Percentiles rank a stretch among this genome's conserved stretches.
phyloP scores from a whole-genome alignment of 163 green algal species.

The Chlamydomonas reinhardtii region DNA sequence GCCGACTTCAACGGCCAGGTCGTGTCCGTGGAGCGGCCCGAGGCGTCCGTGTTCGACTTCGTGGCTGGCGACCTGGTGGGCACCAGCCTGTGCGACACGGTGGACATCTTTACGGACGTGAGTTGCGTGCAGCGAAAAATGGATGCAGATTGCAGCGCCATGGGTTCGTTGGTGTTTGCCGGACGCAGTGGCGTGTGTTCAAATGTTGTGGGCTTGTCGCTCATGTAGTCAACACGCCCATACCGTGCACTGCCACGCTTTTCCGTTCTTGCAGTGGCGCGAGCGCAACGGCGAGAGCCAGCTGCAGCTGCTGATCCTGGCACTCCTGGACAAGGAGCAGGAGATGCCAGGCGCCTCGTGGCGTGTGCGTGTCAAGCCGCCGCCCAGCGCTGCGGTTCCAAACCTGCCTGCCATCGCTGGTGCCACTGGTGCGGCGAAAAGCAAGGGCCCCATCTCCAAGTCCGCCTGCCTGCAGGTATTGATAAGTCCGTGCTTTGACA shows the following conservation, averaged over 20 bases:
- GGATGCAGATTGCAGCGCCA: no score
- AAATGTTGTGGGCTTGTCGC: no score
- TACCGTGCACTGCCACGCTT: no score
- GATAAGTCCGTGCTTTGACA: no score
- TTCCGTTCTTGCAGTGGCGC: constrained; percentile 10
- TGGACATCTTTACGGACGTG: constrained; percentile 37
- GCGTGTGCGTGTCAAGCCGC: constrained; percentile 11
- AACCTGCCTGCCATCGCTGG: not conserved
- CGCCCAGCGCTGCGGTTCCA: no score
- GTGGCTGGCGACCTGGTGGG: not conserved
- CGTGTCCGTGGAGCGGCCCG: not conserved
- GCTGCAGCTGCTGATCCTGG: constrained; percentile 54
- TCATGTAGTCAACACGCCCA: no score
- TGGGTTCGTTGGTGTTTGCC: no score
- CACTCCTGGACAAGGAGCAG: constrained; percentile 51
- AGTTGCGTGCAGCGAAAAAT: no score
- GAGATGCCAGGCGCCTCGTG: constrained; percentile 46
- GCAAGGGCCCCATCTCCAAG: no score
- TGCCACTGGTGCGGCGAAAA: not conserved
- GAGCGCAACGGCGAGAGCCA: constrained; percentile 10
- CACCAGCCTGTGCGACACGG: constrained; percentile 19
- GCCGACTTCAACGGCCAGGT: constrained; percentile 14
- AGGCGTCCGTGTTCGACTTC: constrained; percentile 10
- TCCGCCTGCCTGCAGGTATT: constrained; percentile 35
- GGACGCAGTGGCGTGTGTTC: no score